These are phyloP conservation scores for Heliamphora exappendiculata DNA, from an alignment of 148 eudicot genomes.

Conservation along the genomic window DNA sequence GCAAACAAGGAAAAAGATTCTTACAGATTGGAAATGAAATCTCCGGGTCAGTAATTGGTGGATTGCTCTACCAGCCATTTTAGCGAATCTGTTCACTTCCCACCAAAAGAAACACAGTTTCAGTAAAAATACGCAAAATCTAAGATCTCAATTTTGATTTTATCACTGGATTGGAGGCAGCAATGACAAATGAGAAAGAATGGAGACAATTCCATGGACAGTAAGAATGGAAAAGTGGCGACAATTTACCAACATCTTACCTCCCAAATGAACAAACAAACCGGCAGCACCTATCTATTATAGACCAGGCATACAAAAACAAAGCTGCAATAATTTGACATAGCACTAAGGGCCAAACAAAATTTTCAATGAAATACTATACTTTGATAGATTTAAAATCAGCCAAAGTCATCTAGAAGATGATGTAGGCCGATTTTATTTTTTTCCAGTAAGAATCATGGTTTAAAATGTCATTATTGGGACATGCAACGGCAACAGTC, in stretches of 20 bases:
- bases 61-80: slow-evolving; percentile 64
- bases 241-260: background rate
- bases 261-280: too few relatives aligned
- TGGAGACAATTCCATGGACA: background rate
- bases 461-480: too few relatives aligned
- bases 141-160: background rate
- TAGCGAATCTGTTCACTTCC: slow-evolving; percentile 17
- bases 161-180: background rate
- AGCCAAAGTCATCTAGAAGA: background rate
- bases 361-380: background rate
- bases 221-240: background rate
- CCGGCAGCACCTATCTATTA: background rate
- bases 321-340: background rate
- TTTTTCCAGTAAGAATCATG: too few relatives aligned
- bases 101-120: background rate
- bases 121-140: background rate
- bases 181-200: background rate
- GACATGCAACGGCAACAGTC: too few relatives aligned
- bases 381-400: background rate
- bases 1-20: slow-evolving; percentile 1
- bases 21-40: slow-evolving; percentile 48
- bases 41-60: slow-evolving; percentile 51
- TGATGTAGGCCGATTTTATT: too few relatives aligned
- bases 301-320: background rate
- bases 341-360: background rate